A percentile compares a stretch with the other conserved stretches of the same genome.
Conservation (phyloP, 2,329 filamentous ascomycete species). For the Leptosphaerulina australis region DNA sequence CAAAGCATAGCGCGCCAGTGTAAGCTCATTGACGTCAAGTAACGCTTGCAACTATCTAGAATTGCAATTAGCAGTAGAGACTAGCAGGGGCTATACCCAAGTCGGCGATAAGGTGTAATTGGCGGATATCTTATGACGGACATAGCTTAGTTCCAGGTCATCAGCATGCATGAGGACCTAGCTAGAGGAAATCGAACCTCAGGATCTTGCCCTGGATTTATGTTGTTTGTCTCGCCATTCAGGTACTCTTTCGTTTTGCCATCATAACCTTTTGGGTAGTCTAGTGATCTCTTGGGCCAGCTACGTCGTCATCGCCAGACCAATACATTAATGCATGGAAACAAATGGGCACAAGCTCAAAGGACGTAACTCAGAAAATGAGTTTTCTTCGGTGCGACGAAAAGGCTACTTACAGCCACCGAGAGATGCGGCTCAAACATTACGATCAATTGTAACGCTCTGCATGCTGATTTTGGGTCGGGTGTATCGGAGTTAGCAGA, state of each 20-base stretch:
- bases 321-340: not conserved
- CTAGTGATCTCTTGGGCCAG: not conserved
- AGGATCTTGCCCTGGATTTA: conserved; percentile 1
- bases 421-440: conserved; percentile 4
- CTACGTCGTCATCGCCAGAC: conserved; percentile 3
- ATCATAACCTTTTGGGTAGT: not conserved
- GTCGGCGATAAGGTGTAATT: not conserved
- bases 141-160: conserved; percentile 11
- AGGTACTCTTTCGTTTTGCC: conserved; percentile 8
- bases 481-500: conserved; percentile 1
- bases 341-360: not conserved
- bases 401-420: not conserved
- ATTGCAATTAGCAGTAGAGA: conserved; percentile 3
- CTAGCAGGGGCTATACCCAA: not conserved
- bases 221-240: conserved; percentile 4
- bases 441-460: not conserved
- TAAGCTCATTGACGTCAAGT: conserved; percentile 12
- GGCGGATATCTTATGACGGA: not conserved
- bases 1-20: conserved; percentile 1
- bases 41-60: conserved; percentile 2
- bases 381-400: not conserved
- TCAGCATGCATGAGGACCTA: not conserved
- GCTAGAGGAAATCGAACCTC: not conserved
- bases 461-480: not conserved
- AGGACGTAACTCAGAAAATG: not conserved